Evolutionary conservation across 345 rosid species (phyloP).

Genomic region (Boechera retrofracta): DNA sequence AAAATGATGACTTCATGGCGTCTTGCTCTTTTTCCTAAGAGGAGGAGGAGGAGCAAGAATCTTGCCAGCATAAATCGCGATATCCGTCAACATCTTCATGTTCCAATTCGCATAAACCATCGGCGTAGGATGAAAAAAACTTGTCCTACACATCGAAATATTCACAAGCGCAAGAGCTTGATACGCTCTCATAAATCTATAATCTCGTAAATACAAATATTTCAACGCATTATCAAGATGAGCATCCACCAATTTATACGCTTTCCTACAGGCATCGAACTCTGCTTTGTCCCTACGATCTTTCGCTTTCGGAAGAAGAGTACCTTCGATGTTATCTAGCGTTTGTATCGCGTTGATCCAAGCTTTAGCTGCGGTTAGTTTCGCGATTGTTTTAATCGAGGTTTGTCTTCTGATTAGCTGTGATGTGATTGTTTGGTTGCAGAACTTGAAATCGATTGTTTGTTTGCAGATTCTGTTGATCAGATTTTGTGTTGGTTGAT

Average conservation of each 20-base stretch:
- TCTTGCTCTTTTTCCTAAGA: conserved; percentile 12
- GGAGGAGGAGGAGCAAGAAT: conserved; percentile 48
- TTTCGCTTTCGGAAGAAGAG: conserved; percentile 43
- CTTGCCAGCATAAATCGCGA: conserved; percentile 42
- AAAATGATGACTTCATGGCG: conserved; percentile 10
- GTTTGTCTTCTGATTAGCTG: conserved; percentile 35
- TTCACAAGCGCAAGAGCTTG: conserved; percentile 46
- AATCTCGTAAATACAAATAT: conserved; percentile 41
- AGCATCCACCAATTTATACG: conserved; percentile 43
- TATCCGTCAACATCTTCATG: conserved; percentile 45
- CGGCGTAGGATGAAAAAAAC: conserved; percentile 42
- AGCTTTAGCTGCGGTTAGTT: conserved; percentile 45
- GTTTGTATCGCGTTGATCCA: conserved; percentile 47
- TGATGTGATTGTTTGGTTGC: conserved; percentile 39
- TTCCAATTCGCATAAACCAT: conserved; percentile 50
- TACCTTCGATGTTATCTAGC: conserved; percentile 36
- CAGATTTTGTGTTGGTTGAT: conserved; percentile 37
- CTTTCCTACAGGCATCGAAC: conserved; percentile 41
- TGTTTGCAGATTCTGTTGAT: conserved; percentile 48
- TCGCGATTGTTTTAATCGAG: conserved; percentile 40
- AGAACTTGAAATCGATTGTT: conserved; percentile 43
- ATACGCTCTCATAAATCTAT: conserved; percentile 47
- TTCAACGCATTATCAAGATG: conserved; percentile 44
- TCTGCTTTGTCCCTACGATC: conserved; percentile 29
- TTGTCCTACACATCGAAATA: conserved; percentile 43